Conservation (phyloP, 495 filamentous ascomycete species). For the Podospora bellae-mahoneyi region DNA sequence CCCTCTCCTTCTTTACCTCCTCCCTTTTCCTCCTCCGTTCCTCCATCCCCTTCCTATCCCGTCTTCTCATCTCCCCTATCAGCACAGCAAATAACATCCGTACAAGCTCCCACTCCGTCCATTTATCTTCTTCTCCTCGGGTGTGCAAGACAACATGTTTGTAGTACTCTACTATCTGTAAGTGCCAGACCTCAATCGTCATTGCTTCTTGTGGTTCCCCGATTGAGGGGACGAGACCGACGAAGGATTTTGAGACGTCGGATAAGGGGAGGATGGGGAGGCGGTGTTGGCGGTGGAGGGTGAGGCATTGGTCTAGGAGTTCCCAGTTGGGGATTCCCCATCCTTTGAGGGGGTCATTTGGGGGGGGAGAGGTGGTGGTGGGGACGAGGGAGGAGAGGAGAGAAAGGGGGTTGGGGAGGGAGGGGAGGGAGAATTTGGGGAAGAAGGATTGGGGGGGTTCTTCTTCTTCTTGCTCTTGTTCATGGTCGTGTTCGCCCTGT, state of each 20-base stretch:
- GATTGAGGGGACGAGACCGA: neutral
- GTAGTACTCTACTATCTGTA: neutral
- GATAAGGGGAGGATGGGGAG: neutral
- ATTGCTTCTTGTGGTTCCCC: constrained; percentile 1
- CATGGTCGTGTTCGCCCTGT: too few relatives aligned
- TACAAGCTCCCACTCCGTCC: constrained; percentile 45
- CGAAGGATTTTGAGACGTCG: neutral
- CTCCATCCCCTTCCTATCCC: constrained; percentile 20
- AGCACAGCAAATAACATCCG: constrained; percentile 51
- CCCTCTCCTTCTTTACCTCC: neutral
- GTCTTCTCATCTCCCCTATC: constrained; percentile 43
- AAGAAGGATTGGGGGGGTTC: neutral
- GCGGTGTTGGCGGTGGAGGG: constrained; percentile 20
- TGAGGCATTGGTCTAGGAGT: constrained; percentile 39
- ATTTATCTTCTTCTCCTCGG: constrained; percentile 22
- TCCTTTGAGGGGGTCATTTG: constrained; percentile 26
- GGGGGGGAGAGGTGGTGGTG: neutral
- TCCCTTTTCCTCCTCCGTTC: constrained; percentile 12
- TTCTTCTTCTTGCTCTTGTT: neutral
- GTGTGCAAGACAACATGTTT: neutral
- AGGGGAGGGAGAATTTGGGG: neutral
- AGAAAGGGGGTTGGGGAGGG: neutral
- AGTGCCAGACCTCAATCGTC: neutral
- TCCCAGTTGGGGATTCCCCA: constrained; percentile 46
- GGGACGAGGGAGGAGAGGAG: neutral